Percentiles rank a stretch among this genome's conserved stretches.
phyloP scores from a whole-genome alignment of 2,329 filamentous ascomycete genomes.

The Arthrinium puccinioides region DNA sequence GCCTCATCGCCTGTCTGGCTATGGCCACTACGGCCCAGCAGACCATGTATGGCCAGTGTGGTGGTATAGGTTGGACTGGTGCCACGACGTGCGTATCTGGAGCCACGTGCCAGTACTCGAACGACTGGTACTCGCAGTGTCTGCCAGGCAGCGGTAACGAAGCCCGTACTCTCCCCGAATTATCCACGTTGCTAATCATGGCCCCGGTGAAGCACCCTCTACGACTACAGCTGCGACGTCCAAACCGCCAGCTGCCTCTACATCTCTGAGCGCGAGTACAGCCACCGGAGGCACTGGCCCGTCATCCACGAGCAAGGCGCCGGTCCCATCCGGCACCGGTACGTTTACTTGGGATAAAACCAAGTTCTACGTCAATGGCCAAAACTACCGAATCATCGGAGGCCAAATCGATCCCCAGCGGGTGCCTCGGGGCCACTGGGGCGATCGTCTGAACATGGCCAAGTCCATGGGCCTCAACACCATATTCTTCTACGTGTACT shows the following conservation, averaged over 20 bases:
- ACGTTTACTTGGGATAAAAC: conserved; percentile 31
- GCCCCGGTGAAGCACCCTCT: background rate
- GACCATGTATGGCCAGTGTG: background rate
- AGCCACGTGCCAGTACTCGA: background rate
- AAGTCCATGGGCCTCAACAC: conserved; percentile 42
- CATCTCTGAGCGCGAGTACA: background rate
- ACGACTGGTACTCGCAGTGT: background rate
- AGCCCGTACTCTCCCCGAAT: background rate
- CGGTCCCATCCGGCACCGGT: background rate
- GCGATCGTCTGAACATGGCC: conserved; percentile 34
- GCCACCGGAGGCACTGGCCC: background rate
- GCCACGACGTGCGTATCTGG: background rate
- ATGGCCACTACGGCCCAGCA: background rate
- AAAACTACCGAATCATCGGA: conserved; percentile 34
- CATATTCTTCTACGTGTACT: conserved; percentile 43
- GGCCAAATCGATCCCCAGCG: conserved; percentile 45
- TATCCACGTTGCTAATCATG: background rate
- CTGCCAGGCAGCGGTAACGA: background rate
- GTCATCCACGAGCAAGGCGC: background rate
- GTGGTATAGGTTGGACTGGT: conserved; percentile 1
- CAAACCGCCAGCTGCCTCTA: background rate
- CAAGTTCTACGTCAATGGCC: conserved; percentile 31
- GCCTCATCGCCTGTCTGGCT: background rate
- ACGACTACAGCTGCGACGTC: background rate
- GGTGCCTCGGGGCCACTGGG: conserved; percentile 38